Conservation (phyloP, 2,329 filamentous ascomycete species). For the Leptoxyphium fumago region DNA sequence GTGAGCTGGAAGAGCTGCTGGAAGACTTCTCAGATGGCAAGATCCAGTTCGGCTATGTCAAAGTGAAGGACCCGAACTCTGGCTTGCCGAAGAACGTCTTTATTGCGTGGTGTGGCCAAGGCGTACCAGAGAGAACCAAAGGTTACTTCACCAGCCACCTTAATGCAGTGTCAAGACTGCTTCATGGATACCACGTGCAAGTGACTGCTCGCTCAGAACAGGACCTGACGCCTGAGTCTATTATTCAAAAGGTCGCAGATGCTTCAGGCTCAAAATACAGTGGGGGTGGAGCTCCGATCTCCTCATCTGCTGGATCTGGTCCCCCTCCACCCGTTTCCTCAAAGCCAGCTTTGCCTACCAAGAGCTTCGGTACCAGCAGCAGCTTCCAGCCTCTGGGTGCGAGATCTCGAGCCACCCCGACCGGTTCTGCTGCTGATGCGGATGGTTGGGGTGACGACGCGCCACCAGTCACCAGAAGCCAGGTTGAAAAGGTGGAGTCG, state of each 20-base stretch:
- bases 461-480: conserved; percentile 70
- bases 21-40: conserved; percentile 96
- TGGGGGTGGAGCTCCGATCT: conserved; percentile 34
- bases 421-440: conserved; percentile 47
- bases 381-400: conserved; percentile 55
- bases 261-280: conserved; percentile 93
- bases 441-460: conserved; percentile 95
- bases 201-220: conserved; percentile 85
- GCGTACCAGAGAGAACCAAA: conserved; percentile 95
- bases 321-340: conserved; percentile 60
- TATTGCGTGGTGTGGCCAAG: conserved; percentile 93
- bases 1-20: conserved; percentile 74
- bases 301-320: conserved; percentile 34
- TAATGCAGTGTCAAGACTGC: conserved; percentile 73
- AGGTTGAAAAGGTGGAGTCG: conserved; percentile 81
- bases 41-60: conserved; percentile 92
- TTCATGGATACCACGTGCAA: conserved; percentile 95
- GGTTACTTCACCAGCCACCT: conserved; percentile 96
- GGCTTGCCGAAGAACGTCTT: conserved; percentile 79
- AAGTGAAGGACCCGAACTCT: conserved; percentile 90
- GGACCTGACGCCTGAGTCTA: conserved; percentile 74
- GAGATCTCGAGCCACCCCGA: conserved; percentile 30
- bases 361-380: conserved; percentile 35
- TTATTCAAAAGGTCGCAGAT: conserved; percentile 87
- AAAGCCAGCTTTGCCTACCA: conserved; percentile 81